Conservation (phyloP, 1,139 yeast genomes). For the Saccharomyces hybrid region DNA sequence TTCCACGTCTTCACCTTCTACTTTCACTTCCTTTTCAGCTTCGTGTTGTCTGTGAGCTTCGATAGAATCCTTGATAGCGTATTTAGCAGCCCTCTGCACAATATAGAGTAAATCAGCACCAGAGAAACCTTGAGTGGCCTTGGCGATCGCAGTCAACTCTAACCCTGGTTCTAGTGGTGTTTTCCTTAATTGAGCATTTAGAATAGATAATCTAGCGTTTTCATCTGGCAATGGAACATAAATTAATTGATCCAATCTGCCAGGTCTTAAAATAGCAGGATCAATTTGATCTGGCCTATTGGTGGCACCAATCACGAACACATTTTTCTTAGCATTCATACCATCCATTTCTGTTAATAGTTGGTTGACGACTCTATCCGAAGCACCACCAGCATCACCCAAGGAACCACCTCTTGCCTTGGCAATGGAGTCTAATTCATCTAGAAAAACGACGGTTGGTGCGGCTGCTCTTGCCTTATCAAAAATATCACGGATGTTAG, state of each 20-base stretch:
- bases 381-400: constrained; percentile 98
- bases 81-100: constrained; percentile 97
- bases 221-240: constrained; percentile 98
- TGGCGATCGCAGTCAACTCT: constrained; percentile 80
- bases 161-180: constrained; percentile 98
- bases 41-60: constrained; percentile 62
- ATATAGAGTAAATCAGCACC: constrained; percentile 98
- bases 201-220: constrained; percentile 83
- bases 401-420: constrained; percentile 90
- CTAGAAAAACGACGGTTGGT: constrained; percentile 94
- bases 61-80: constrained; percentile 95
- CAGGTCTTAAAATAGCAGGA: constrained; percentile 97
- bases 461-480: constrained; percentile 99
- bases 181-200: constrained; percentile 93
- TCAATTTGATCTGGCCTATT: constrained; percentile 98
- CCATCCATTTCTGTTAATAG: constrained; percentile 99
- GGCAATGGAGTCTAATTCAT: constrained; percentile 96
- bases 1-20: constrained; percentile 60
- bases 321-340: constrained; percentile 98
- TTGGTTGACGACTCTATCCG: constrained; percentile 97
- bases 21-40: constrained; percentile 44
- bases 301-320: constrained; percentile 97
- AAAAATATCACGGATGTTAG: constrained; percentile 92
- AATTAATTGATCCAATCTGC: constrained; percentile 96
- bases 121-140: constrained; percentile 89